phyloP scores from a whole-genome alignment of 768 basidiomycete genomes.

The Trametes meyenii region DNA sequence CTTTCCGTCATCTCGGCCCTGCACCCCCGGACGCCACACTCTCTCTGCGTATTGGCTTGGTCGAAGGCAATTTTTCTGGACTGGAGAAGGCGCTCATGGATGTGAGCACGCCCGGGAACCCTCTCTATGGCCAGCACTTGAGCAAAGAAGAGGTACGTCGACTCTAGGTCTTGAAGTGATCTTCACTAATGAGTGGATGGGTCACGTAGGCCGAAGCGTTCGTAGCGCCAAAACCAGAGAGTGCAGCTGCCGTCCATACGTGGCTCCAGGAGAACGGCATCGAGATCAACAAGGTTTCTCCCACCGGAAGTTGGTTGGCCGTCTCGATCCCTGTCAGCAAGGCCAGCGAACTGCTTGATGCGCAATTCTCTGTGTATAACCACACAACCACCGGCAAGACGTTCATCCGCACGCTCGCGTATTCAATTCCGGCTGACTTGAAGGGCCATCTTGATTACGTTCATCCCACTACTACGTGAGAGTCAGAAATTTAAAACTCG shows the following conservation, averaged over 20 bases:
- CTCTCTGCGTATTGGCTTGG: constrained; percentile 41
- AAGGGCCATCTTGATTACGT: constrained; percentile 35
- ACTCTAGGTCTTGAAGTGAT: too few relatives aligned
- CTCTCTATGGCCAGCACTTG: constrained; percentile 41
- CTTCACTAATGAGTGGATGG: too few relatives aligned
- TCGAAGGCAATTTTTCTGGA: constrained; percentile 38
- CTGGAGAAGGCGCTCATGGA: constrained; percentile 41
- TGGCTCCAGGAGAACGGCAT: constrained; percentile 35
- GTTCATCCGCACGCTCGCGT: constrained; percentile 40
- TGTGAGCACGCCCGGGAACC: constrained; percentile 42
- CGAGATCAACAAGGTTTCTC: constrained; percentile 27
- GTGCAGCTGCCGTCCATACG: constrained; percentile 29
- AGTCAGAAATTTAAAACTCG: too few relatives aligned
- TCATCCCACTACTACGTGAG: constrained; percentile 35
- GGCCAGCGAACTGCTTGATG: constrained; percentile 39
- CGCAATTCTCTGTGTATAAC: constrained; percentile 39
- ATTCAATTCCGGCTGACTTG: constrained; percentile 40
- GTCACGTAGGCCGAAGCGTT: constrained; percentile 31
- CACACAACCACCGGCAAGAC: constrained; percentile 34
- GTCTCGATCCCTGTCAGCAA: constrained; percentile 36
- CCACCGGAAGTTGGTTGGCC: constrained; percentile 40
- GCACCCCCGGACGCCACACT: constrained; percentile 36
- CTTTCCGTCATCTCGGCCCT: constrained; percentile 35
- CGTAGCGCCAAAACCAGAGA: constrained; percentile 33
- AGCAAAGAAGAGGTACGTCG: constrained; percentile 40